Base-by-base conservation (phyloP, 116 monocot genomes). In the Papilionanthe hybrid region DNA sequence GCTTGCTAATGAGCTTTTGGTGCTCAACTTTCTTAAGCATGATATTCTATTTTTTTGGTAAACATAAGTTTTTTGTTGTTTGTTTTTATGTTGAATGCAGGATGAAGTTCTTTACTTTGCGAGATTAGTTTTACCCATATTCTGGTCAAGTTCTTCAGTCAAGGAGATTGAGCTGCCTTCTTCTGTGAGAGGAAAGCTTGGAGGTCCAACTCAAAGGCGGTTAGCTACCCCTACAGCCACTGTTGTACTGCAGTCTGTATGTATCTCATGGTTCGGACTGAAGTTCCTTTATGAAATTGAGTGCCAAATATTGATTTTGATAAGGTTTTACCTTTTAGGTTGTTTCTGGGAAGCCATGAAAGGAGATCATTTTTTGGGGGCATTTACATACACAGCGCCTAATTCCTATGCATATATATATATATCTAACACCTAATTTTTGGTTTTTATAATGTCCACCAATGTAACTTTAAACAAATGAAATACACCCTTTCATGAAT, bases 121-220 rank as follows among this genome's bases (percentile, higher is more conserved):
- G 41, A 87, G 75, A 41, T 77, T 79, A 67, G 78, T 83, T 80
- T 89, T 78, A 75, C 77, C 79, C 30, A 53, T 86, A 85, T 87
- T 97, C 72, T 94, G 90, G 92, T 92, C 87, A 49, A 72, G 18
- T 45, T 47, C 78, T 83, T 20, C 69, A 63, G 77, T 57, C 9
- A 76, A 78, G 9, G 83, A 81, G 53, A 76, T 29, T 50, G 41
- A 75, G 25, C 80, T 94, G 75, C 91, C 92, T 3, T 60, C 44
- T 80, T 92, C 92, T 78, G 66, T 94, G 50, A 96, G 81, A 83
- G 97, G 97, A 85, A 94, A 85, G 84, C 94, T 97, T 84, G 97
- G 97, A 72, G 97, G 97, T 2, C 94, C 91, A 75, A 88, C 89
- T 84, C 91, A 85, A 78, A 30, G 97, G 18, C 92, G 97, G 5